Evolutionary conservation across 2,329 filamentous ascomycete genomes (phyloP).

Genomic region (Corniculantispora saksenae): DNA sequence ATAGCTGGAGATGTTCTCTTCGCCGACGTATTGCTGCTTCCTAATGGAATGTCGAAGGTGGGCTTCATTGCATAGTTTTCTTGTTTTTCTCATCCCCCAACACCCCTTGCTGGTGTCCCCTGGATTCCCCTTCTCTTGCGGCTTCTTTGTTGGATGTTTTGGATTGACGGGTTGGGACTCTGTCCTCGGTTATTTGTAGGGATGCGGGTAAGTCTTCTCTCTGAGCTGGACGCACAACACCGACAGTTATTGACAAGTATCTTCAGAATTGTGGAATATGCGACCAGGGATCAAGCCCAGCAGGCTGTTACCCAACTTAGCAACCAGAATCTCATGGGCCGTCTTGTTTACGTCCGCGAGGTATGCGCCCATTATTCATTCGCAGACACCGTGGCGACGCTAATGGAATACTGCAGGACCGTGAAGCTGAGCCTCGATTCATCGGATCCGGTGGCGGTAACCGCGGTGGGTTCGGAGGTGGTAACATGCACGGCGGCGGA

Average conservation of each 20-base stretch:
- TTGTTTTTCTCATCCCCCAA: slow-evolving; percentile 35
- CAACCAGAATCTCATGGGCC: slow-evolving; percentile 98
- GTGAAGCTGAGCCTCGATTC: slow-evolving; percentile 96
- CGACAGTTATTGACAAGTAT: slow-evolving; percentile 32
- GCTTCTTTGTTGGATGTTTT: slow-evolving; percentile 75
- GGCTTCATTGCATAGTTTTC: slow-evolving; percentile 85
- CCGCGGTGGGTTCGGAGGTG: slow-evolving; percentile 51
- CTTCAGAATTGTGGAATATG: slow-evolving; percentile 98
- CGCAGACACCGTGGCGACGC: slow-evolving; percentile 17
- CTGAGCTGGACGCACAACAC: slow-evolving; percentile 7
- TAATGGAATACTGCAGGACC: slow-evolving; percentile 63
- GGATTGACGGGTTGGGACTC: slow-evolving; percentile 98
- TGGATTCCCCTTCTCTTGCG: slow-evolving; percentile 62
- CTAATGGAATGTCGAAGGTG: slow-evolving; percentile 99
- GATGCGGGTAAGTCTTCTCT: slow-evolving; percentile 85
- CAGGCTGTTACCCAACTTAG: slow-evolving; percentile 95
- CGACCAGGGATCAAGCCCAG: slow-evolving; percentile 98
- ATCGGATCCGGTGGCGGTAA: slow-evolving; percentile 71
- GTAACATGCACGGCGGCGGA: slow-evolving; percentile 46
- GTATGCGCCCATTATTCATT: slow-evolving; percentile 46
- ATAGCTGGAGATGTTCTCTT: slow-evolving; percentile 98
- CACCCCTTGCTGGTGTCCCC: not conserved
- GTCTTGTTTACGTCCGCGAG: slow-evolving; percentile 97
- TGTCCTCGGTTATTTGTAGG: slow-evolving; percentile 91
- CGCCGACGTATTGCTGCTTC: slow-evolving; percentile 98